Base-by-base conservation (phyloP, 1,139 yeast genomes). In the Wickerhamomyces sp. region DNA sequence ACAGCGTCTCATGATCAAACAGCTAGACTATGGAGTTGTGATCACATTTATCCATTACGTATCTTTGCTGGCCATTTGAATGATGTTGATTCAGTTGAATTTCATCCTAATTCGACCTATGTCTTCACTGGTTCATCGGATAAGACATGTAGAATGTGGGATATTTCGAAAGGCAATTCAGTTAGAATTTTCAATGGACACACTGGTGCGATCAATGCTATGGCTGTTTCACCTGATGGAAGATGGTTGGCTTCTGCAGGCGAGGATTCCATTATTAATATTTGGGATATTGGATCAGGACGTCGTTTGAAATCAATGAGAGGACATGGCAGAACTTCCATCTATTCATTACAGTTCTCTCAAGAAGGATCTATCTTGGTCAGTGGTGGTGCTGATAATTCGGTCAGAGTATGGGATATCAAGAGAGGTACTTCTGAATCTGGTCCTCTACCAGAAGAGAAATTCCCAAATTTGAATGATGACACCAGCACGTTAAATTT, bases 61-160 rank as follows among this genome's bases (percentile, higher is more conserved):
- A 88, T 94, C 28, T 90, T 94, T 69, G 97, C 97, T 0, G 99
- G 99, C 0, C 99, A 94, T 63, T 75, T 90, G 52, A 86, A 89
- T 56, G 99, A 94, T 65, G 98, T 94, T 32, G 98, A 94, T 59
- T 81, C 92, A 53, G 95, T 92, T 30, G 82, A 82, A 36, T 94
- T 92, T 74, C 98, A 94, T 65, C 98, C 98, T 18, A 94, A 94
- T 60, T 89, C 96, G 16, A 84, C 90, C 37, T 92, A 94, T 58
- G 81, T 92, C 7, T 82, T 92, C 53, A 90, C 98, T 0, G 98
- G 98, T 2, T 88, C 96, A 5, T 79, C 92, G 45, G 99, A 94
- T 64, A 87, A 88, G 65, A 88, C 97, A 0, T 84, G 95, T 57
- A 74, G 98, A 50, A 87, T 94, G 97, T 94, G 99, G 99, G 98